These are phyloP conservation scores for Diplosphaera chodatii DNA, from an alignment of 139 green algal species.

Conservation along the genomic window DNA sequence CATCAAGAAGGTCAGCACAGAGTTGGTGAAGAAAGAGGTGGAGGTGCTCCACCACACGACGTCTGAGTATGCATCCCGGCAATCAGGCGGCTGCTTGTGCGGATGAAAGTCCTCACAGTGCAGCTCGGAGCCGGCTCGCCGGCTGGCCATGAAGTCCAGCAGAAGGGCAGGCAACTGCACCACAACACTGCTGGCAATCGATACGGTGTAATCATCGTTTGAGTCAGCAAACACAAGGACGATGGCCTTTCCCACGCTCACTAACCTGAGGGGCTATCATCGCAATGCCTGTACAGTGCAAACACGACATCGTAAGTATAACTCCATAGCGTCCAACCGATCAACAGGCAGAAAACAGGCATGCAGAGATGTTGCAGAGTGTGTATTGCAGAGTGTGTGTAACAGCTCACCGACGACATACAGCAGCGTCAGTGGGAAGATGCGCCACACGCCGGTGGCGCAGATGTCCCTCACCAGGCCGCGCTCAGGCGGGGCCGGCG, in stretches of 20 bases:
- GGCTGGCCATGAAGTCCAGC: slow-evolving; percentile 74
- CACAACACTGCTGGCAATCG: too few relatives aligned
- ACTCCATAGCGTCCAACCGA: too few relatives aligned
- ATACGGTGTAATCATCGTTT: too few relatives aligned
- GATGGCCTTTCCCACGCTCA: too few relatives aligned
- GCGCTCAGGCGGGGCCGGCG: not conserved
- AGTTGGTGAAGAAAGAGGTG: slow-evolving; percentile 55
- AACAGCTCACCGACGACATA: slow-evolving; percentile 17
- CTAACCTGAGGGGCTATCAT: slow-evolving; percentile 44
- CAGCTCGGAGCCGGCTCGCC: slow-evolving; percentile 37
- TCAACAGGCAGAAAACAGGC: not conserved
- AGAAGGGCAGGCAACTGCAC: slow-evolving; percentile 45
- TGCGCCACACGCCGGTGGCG: slow-evolving; percentile 21
- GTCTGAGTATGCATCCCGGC: slow-evolving; percentile 50
- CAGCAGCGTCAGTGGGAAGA: slow-evolving; percentile 27
- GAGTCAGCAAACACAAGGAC: too few relatives aligned
- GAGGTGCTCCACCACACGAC: slow-evolving; percentile 50
- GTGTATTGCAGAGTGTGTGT: not conserved
- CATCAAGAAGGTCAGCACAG: slow-evolving; percentile 56
- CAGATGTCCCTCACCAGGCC: slow-evolving; percentile 15
- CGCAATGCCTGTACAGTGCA: slow-evolving; percentile 38
- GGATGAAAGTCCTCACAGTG: slow-evolving; percentile 55
- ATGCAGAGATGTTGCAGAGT: not conserved
- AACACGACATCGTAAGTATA: too few relatives aligned
- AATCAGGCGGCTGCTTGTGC: slow-evolving; percentile 23